Percentiles rank a stretch among this genome's conserved stretches.
Conservation (phyloP, 805 yeast genomes). For the Isabelozyma rhagii region DNA sequence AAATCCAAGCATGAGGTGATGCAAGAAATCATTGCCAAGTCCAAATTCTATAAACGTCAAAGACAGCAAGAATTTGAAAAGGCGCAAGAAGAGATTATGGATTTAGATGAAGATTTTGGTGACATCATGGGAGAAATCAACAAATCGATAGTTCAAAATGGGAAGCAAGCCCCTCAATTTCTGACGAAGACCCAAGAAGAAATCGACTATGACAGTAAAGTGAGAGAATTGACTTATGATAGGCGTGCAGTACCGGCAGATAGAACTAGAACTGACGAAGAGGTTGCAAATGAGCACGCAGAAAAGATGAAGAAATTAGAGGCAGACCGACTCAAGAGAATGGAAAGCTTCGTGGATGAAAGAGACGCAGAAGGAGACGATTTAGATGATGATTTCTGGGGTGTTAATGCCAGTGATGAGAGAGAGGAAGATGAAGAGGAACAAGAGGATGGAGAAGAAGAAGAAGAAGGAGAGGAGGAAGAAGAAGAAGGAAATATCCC, state of each 20-base stretch:
- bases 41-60: conserved; percentile 72
- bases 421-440: conserved; percentile 35
- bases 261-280: conserved; percentile 76
- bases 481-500: conserved; percentile 13
- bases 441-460: conserved; percentile 38
- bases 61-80: conserved; percentile 65
- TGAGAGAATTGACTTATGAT: conserved; percentile 64
- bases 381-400: conserved; percentile 68
- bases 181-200: conserved; percentile 37
- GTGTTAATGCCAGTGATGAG: conserved; percentile 35
- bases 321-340: conserved; percentile 65
- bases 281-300: conserved; percentile 55
- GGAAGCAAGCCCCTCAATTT: conserved; percentile 18
- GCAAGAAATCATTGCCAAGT: conserved; percentile 81
- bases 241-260: conserved; percentile 79
- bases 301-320: conserved; percentile 63
- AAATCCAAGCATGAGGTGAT: conserved; percentile 82
- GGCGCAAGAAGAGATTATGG: conserved; percentile 57
- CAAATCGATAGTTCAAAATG: conserved; percentile 9
- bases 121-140: conserved; percentile 60
- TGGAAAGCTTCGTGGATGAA: conserved; percentile 62
- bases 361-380: conserved; percentile 65
- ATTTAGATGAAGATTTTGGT: conserved; percentile 70
- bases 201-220: conserved; percentile 60
- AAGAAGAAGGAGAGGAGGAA: conserved; percentile 25